These are phyloP conservation scores for Erigeron canadensis DNA, from an alignment of 129 eudicot genomes.

Conservation along the genomic window DNA sequence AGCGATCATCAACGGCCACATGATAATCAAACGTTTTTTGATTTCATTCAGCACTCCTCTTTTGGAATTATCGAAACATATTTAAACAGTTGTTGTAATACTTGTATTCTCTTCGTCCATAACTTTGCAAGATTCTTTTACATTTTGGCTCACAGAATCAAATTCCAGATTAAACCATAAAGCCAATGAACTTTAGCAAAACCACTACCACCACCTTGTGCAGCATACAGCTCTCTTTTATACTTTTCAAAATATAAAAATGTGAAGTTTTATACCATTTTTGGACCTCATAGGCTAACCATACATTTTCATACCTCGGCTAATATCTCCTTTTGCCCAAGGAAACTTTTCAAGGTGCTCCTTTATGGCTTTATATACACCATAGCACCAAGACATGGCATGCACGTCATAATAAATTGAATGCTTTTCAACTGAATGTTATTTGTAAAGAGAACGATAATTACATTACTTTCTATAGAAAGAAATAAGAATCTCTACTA, in stretches of 20 bases:
- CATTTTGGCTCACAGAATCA: neutral
- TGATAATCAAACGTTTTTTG: neutral
- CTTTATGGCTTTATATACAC: too few species aligned
- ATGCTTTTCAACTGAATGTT: too few species aligned
- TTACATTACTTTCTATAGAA: too few species aligned
- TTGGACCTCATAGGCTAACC: too few species aligned
- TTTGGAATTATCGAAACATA: neutral
- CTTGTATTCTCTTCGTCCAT: slow-evolving; percentile 6
- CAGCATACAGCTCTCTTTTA: neutral
- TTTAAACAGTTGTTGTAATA: slow-evolving; percentile 7
- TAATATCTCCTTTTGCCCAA: too few species aligned
- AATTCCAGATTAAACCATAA: neutral
- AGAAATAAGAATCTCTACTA: too few species aligned
- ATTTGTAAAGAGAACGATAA: too few species aligned
- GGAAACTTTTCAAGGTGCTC: too few species aligned
- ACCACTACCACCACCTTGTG: neutral
- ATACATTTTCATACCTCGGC: too few species aligned
- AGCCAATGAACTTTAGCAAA: neutral
- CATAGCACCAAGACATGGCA: neutral
- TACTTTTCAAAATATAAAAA: neutral
- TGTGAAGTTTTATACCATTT: neutral
- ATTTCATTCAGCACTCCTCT: neutral
- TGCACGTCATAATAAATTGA: neutral
- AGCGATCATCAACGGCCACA: neutral
- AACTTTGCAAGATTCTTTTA: slow-evolving; percentile 2